phyloP scores from a whole-genome alignment of 2,329 filamentous ascomycete species.

The Scedosporium minutisporum region DNA sequence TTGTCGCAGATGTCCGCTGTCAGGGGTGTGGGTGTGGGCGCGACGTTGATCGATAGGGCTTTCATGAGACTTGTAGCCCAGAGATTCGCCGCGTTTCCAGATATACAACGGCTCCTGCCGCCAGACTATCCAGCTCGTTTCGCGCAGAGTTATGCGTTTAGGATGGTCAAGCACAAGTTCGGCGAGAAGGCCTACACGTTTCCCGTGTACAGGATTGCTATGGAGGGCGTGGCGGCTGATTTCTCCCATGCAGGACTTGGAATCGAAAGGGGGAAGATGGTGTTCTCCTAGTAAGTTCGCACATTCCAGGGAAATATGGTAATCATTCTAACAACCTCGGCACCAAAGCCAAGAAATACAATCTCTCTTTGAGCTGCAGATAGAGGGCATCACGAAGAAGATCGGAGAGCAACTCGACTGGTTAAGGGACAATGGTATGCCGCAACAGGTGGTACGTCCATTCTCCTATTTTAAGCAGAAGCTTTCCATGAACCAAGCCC shows the following conservation, averaged over 20 bases:
- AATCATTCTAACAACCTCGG: slow-evolving; percentile 1
- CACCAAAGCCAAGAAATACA: slow-evolving; percentile 29
- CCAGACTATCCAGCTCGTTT: slow-evolving; percentile 25
- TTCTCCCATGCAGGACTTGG: slow-evolving; percentile 26
- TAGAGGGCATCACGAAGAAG: slow-evolving; percentile 26
- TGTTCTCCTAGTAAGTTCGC: slow-evolving; percentile 25
- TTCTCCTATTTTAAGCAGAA: neutral
- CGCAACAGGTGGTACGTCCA: slow-evolving; percentile 24
- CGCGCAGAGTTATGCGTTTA: slow-evolving; percentile 27
- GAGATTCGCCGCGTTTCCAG: slow-evolving; percentile 25
- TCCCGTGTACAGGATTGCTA: slow-evolving; percentile 27
- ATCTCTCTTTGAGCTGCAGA: slow-evolving; percentile 31
- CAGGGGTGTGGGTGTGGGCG: slow-evolving; percentile 34
- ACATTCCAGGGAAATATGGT: too few species aligned
- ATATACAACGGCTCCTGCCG: slow-evolving; percentile 24
- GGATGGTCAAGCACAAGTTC: slow-evolving; percentile 30
- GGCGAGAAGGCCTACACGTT: slow-evolving; percentile 33
- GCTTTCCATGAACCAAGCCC: neutral
- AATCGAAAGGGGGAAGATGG: slow-evolving; percentile 30
- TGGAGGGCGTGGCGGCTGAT: slow-evolving; percentile 32
- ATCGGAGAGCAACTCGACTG: slow-evolving; percentile 31
- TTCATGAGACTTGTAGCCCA: slow-evolving; percentile 29
- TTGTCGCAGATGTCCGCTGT: slow-evolving; percentile 27
- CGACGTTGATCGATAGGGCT: slow-evolving; percentile 33
- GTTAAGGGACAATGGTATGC: slow-evolving; percentile 20